Percentiles rank a stretch among this genome's conserved stretches.
phyloP scores from a whole-genome alignment of 352 stramenopile genomes.

The Globisporangium recalcitrans region DNA sequence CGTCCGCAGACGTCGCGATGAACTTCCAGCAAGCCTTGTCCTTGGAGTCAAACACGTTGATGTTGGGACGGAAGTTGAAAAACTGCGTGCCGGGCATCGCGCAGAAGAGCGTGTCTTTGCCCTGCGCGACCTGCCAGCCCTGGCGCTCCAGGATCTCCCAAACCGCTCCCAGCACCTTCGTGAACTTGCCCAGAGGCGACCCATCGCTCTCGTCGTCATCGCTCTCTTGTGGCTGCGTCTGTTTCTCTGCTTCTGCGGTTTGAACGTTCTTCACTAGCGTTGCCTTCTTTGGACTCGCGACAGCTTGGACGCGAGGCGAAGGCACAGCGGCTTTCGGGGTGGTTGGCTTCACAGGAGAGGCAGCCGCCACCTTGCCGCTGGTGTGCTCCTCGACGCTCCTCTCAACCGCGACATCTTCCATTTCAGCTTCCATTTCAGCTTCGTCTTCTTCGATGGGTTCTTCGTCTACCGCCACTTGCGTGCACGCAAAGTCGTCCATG shows the following conservation, averaged over 20 bases:
- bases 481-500: constrained; percentile 8
- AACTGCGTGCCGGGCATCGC: constrained; percentile 75
- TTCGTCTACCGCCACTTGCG: constrained; percentile 14
- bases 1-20: constrained; percentile 30
- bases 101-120: constrained; percentile 57
- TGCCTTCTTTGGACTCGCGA: not conserved
- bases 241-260: not conserved
- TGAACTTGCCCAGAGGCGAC: constrained; percentile 36
- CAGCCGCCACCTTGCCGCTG: too few species aligned
- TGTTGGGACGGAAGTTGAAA: constrained; percentile 79
- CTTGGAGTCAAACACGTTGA: constrained; percentile 80
- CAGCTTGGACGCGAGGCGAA: not conserved
- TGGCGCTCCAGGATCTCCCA: constrained; percentile 41
- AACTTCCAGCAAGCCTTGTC: constrained; percentile 80
- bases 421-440: not conserved
- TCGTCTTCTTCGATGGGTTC: constrained; percentile 8
- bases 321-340: not conserved
- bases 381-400: not conserved
- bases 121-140: constrained; percentile 63
- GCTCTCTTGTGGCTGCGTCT: not conserved
- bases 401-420: not conserved
- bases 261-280: not conserved
- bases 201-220: constrained; percentile 11
- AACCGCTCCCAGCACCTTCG: constrained; percentile 34
- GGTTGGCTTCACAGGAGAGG: too few species aligned